Percentiles rank a stretch among this genome's conserved stretches.
phyloP scores from a whole-genome alignment of 768 basidiomycete species.

The Tricholoma flavovirens region DNA sequence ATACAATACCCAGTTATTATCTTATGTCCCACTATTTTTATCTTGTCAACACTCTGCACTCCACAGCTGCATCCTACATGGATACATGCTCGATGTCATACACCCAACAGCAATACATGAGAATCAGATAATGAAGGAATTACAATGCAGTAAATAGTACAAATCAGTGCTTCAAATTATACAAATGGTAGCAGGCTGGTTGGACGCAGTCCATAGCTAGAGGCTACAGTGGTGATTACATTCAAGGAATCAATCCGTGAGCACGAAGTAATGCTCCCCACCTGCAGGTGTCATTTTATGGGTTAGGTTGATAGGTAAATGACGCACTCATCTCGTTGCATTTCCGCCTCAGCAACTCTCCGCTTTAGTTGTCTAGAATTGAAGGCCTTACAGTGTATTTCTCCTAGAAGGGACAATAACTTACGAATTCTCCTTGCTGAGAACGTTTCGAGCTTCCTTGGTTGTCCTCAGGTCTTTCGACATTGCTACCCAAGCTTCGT shows the following conservation, averaged over 20 bases:
- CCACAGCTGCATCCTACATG: neutral
- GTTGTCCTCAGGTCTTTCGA: constrained; percentile 64
- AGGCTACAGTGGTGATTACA: constrained; percentile 8
- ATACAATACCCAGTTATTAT: constrained; percentile 16
- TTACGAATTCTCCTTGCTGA: constrained; percentile 77
- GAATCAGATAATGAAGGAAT: constrained; percentile 1
- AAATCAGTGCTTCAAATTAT: constrained; percentile 7
- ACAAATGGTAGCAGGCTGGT: constrained; percentile 10
- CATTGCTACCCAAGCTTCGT: constrained; percentile 81
- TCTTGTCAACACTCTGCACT: neutral
- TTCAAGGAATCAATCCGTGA: constrained; percentile 37
- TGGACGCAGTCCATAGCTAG: constrained; percentile 8
- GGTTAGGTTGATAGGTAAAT: constrained; percentile 2
- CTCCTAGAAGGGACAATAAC: constrained; percentile 21
- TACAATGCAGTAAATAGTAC: constrained; percentile 9
- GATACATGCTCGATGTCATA: neutral
- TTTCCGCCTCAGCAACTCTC: constrained; percentile 61
- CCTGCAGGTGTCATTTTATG: constrained; percentile 30
- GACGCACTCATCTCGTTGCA: constrained; percentile 77
- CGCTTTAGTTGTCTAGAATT: constrained; percentile 58
- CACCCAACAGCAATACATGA: neutral
- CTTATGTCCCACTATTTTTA: constrained; percentile 10
- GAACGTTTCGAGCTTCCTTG: constrained; percentile 70
- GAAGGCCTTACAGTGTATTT: neutral
- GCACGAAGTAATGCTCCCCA: constrained; percentile 60